Evolutionary conservation across 1,284 basidiomycete species (phyloP).

Genomic region (Exobasidium rhododendri): DNA sequence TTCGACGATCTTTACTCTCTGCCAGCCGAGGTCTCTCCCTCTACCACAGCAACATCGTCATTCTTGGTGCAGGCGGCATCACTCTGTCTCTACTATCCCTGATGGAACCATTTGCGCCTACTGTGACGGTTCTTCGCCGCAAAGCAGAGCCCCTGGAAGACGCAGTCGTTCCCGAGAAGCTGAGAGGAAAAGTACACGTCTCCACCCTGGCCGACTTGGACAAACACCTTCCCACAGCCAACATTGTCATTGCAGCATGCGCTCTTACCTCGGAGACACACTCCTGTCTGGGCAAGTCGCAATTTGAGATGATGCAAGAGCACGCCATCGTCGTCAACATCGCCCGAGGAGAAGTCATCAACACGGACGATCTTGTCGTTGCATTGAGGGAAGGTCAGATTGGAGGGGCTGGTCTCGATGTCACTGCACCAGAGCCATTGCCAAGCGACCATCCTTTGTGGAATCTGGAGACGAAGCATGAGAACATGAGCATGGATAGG

Average conservation of each 20-base stretch:
- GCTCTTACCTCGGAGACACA: constrained; percentile 26
- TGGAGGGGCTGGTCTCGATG: constrained; percentile 88
- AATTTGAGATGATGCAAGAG: background rate
- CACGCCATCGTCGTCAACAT: constrained; percentile 31
- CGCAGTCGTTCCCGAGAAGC: background rate
- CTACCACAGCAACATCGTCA: constrained; percentile 13
- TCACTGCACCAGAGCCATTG: constrained; percentile 82
- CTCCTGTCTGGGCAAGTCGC: constrained; percentile 17
- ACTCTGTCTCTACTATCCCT: constrained; percentile 9
- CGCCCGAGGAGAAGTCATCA: constrained; percentile 65
- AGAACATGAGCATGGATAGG: background rate
- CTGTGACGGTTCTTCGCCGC: constrained; percentile 15
- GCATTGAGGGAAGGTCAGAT: constrained; percentile 74
- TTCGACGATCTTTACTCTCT: background rate
- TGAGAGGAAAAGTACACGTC: constrained; percentile 6
- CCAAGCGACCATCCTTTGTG: constrained; percentile 20
- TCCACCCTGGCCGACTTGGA: constrained; percentile 12
- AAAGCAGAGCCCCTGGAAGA: constrained; percentile 10
- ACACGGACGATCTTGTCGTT: constrained; percentile 71
- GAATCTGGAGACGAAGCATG: constrained; percentile 1
- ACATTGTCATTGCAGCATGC: constrained; percentile 28
- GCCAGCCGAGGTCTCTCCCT: constrained; percentile 17
- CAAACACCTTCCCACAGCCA: background rate
- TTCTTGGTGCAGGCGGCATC: constrained; percentile 36
- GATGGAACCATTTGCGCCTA: constrained; percentile 22